Conservation (phyloP, 2,329 filamentous ascomycete species). For the Lachnum nothofagi region DNA sequence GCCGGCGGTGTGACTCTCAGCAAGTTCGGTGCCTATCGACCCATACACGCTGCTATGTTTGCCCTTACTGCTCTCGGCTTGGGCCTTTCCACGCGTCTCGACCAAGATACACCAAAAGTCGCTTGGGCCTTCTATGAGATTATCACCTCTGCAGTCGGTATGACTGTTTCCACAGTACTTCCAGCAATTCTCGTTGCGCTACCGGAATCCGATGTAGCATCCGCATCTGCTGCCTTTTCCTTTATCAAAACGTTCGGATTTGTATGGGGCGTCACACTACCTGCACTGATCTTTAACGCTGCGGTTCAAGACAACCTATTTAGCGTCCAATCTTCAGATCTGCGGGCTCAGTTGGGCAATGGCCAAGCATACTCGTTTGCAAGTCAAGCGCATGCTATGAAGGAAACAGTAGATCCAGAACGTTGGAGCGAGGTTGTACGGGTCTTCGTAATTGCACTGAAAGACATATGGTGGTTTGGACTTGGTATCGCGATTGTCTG, state of each 20-base stretch:
- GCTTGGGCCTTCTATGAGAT: conserved; percentile 33
- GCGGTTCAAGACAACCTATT: no score
- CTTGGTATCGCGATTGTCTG: no score
- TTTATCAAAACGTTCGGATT: conserved; percentile 9
- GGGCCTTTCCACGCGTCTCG: conserved; percentile 30
- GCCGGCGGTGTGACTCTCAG: conserved; percentile 32
- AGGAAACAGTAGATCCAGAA: no score
- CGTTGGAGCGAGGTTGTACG: no score
- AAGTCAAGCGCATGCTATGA: no score
- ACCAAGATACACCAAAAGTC: conserved; percentile 23
- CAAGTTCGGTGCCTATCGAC: conserved; percentile 32
- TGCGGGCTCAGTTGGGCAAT: no score
- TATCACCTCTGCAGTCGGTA: conserved; percentile 15
- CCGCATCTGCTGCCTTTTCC: conserved; percentile 1
- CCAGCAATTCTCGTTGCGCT: conserved; percentile 1
- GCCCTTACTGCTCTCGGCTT: conserved; percentile 25
- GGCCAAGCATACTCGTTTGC: no score
- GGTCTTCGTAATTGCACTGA: no score
- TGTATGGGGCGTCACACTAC: conserved; percentile 8
- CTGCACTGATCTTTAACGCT: conserved; percentile 7
- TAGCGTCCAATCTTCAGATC: no score
- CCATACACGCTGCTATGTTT: conserved; percentile 28
- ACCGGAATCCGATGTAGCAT: conserved; percentile 5
- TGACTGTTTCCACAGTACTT: neutral
- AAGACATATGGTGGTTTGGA: no score